These are phyloP conservation scores for Ceratocystis papillata DNA, from an alignment of 2,329 filamentous ascomycete species.

Conservation along the genomic window DNA sequence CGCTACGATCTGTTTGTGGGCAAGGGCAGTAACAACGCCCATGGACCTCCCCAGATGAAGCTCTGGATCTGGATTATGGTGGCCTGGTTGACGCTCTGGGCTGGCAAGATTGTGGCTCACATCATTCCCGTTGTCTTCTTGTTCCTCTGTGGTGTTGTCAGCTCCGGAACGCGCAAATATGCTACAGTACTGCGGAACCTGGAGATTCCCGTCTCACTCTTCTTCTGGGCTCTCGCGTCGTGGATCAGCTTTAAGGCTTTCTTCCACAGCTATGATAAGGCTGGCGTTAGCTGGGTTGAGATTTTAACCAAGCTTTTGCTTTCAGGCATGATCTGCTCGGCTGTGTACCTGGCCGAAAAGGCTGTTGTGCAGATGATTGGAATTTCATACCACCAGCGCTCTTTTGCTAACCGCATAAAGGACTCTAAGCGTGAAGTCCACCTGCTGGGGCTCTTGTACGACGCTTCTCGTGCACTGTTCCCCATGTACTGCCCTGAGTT, in stretches of 20 bases:
- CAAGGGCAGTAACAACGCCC: conserved; percentile 26
- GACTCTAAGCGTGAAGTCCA: conserved; percentile 79
- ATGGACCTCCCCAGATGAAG: conserved; percentile 44
- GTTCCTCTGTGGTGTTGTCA: conserved; percentile 59
- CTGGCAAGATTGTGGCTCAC: conserved; percentile 53
- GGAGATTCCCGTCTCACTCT: conserved; percentile 55
- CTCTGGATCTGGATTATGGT: conserved; percentile 61
- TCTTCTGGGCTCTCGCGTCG: conserved; percentile 55
- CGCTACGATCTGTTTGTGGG: conserved; percentile 34
- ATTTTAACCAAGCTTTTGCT: conserved; percentile 54
- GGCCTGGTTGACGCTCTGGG: conserved; percentile 57
- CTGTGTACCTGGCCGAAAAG: conserved; percentile 67
- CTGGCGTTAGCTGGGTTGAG: conserved; percentile 42
- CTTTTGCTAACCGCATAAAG: conserved; percentile 72
- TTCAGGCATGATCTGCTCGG: conserved; percentile 55
- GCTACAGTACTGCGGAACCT: conserved; percentile 53
- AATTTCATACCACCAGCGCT: conserved; percentile 74
- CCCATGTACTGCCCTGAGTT: conserved; percentile 90
- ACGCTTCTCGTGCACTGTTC: conserved; percentile 78
- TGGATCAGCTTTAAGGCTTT: conserved; percentile 52
- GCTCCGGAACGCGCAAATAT: conserved; percentile 59
- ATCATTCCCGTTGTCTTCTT: conserved; percentile 52
- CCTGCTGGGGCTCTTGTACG: conserved; percentile 74
- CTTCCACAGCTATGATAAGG: conserved; percentile 32
- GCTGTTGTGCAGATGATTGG: conserved; percentile 71